Evolutionary conservation across 2,329 filamentous ascomycete genomes (phyloP).

Genomic region (Tolypocladium pustulatum): DNA sequence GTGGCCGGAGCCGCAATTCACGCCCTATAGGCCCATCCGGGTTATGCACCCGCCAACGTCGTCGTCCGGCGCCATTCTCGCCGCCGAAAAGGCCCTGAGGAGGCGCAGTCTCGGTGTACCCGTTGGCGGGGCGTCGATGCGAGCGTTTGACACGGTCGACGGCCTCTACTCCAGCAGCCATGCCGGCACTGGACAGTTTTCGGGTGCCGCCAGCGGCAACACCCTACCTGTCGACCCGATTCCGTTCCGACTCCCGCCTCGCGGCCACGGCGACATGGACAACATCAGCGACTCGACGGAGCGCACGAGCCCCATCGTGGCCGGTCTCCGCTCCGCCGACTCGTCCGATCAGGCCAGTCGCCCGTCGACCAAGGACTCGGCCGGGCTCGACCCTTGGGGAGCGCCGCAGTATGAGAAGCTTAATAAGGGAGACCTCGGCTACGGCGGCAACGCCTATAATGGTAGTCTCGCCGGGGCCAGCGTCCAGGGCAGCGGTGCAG

Average conservation of each 20-base stretch:
- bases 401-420: conserved; percentile 53
- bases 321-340: conserved; percentile 13
- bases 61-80: conserved; percentile 34
- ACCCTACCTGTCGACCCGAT: conserved; percentile 36
- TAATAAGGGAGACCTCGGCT: conserved; percentile 52
- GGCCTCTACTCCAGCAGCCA: conserved; percentile 6
- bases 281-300: conserved; percentile 18
- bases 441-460: conserved; percentile 45
- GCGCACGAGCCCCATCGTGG: conserved; percentile 11
- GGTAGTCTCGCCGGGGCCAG: conserved; percentile 19
- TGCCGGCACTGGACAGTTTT: conserved; percentile 4
- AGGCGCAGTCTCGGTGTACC: conserved; percentile 45
- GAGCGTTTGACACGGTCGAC: conserved; percentile 25
- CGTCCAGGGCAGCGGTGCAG: conserved; percentile 24
- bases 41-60: conserved; percentile 34
- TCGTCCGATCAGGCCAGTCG: conserved; percentile 18
- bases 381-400: conserved; percentile 17
- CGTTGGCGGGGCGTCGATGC: conserved; percentile 17
- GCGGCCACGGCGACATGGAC: conserved; percentile 21
- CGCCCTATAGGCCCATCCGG: conserved; percentile 63
- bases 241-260: conserved; percentile 32
- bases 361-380: conserved; percentile 25
- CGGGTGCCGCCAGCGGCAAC: conserved; percentile 15
- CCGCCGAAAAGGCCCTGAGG: conserved; percentile 48
- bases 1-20: conserved; percentile 77